These are phyloP conservation scores for Aspergillus floridensis DNA, from an alignment of 2,329 filamentous ascomycete genomes.

Conservation along the genomic window DNA sequence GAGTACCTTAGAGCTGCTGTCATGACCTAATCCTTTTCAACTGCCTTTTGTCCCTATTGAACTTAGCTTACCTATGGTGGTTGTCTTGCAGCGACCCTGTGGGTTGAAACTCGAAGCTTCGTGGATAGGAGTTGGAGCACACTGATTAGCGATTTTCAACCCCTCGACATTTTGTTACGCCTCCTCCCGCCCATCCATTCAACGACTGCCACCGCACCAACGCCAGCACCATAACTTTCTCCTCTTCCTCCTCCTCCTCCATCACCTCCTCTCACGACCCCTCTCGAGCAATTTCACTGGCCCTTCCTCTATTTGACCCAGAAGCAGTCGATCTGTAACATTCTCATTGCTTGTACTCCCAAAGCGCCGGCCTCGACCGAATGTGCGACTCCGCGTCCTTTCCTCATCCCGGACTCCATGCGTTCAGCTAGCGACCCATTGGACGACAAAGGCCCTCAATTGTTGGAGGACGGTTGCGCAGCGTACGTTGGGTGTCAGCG, in stretches of 20 bases:
- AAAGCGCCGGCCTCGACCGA: constrained; percentile 30
- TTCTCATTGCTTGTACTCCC: constrained; percentile 13
- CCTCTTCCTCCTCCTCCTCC: background rate
- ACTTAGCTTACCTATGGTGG: constrained; percentile 14
- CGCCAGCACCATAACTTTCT: background rate
- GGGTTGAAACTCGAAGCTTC: constrained; percentile 17
- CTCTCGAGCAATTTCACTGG: background rate
- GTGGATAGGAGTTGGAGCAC: constrained; percentile 20
- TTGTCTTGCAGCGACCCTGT: constrained; percentile 20
- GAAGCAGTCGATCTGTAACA: constrained; percentile 24
- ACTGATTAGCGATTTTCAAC: constrained; percentile 13
- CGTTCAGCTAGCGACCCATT: constrained; percentile 35
- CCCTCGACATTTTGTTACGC: constrained; percentile 20
- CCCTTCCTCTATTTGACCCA: constrained; percentile 15
- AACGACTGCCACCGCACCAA: constrained; percentile 1
- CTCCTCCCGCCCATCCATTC: constrained; percentile 6
- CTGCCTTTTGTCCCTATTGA: constrained; percentile 10
- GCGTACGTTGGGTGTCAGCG: constrained; percentile 24
- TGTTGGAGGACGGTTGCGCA: constrained; percentile 32
- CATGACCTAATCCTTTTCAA: background rate
- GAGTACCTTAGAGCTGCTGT: background rate
- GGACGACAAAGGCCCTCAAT: constrained; percentile 34
- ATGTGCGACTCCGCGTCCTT: constrained; percentile 34
- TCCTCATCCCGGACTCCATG: constrained; percentile 38
- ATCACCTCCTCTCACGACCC: background rate